phyloP scores from a whole-genome alignment of 371 early-diverging fungal genomes.

The Syncephalis plumigaleata region DNA sequence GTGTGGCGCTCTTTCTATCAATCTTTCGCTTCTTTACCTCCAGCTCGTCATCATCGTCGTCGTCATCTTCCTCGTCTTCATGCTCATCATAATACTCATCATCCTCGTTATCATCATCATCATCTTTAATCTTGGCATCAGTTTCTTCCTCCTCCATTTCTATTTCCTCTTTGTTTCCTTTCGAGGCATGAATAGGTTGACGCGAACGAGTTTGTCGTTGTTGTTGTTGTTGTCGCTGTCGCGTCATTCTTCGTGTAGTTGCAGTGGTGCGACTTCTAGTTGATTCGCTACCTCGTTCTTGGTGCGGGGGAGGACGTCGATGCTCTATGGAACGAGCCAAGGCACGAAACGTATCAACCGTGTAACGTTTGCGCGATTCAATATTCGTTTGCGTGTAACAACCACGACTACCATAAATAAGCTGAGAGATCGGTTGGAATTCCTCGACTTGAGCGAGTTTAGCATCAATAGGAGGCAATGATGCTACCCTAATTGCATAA shows the following conservation, averaged over 20 bases:
- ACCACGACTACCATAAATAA: slow-evolving; percentile 64
- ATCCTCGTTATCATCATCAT: no score
- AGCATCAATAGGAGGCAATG: slow-evolving; percentile 25
- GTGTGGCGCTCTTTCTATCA: no score
- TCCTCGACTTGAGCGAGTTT: slow-evolving; percentile 32
- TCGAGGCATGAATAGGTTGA: no score
- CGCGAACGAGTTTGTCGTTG: no score
- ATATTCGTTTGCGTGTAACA: slow-evolving; percentile 71
- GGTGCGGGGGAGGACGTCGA: slow-evolving; percentile 21
- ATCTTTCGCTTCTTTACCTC: no score
- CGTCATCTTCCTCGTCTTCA: no score
- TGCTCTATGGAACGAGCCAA: slow-evolving; percentile 24
- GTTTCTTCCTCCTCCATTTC: no score
- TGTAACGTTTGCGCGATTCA: slow-evolving; percentile 47
- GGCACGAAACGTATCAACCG: slow-evolving; percentile 39
- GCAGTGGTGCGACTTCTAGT: neutral
- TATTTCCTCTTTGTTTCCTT: no score
- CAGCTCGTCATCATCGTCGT: no score
- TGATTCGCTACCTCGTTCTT: neutral
- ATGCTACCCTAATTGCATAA: slow-evolving; percentile 26
- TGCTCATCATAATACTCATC: no score
- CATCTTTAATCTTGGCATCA: no score
- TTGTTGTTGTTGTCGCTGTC: no score
- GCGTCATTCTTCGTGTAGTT: neutral
- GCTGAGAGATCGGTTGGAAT: slow-evolving; percentile 65